phyloP scores from a whole-genome alignment of 345 rosid genomes.

The Bruguiera gymnorhiza region DNA sequence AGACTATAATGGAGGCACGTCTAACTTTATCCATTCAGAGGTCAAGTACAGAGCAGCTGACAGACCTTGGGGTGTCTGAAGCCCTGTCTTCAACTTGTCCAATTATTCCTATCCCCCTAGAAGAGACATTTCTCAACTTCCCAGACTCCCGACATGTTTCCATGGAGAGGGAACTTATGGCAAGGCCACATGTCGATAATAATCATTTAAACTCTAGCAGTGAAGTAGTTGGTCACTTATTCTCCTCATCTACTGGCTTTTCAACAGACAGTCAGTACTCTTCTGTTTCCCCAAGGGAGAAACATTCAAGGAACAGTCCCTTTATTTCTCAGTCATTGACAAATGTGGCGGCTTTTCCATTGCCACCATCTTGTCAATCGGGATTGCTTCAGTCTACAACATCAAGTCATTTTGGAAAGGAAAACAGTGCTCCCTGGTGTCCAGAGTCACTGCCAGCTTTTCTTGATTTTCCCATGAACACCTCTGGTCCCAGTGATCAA shows the following conservation, averaged over 20 bases:
- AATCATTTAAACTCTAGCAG: constrained; percentile 41
- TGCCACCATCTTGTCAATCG: constrained; percentile 32
- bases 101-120: constrained; percentile 41
- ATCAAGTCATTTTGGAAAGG: constrained; percentile 34
- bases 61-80: constrained; percentile 47
- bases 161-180: constrained; percentile 35
- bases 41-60: constrained; percentile 53
- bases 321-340: constrained; percentile 50
- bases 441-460: constrained; percentile 44
- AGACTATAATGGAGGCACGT: constrained; percentile 56
- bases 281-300: constrained; percentile 45
- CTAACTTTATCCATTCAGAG: constrained; percentile 51
- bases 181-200: constrained; percentile 44
- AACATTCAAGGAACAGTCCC: constrained; percentile 40
- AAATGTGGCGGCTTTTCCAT: constrained; percentile 20
- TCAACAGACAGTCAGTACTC: constrained; percentile 64
- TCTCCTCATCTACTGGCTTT: constrained; percentile 73
- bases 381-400: constrained; percentile 42
- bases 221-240: constrained; percentile 62
- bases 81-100: constrained; percentile 54
- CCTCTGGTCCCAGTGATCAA: constrained; percentile 42
- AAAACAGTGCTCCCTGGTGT: constrained; percentile 59
- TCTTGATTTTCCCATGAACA: constrained; percentile 50
- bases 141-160: constrained; percentile 47
- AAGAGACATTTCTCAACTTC: constrained; percentile 42